Evolutionary conservation across 306 rosid species (phyloP).

Genomic region (Medicago arabica): DNA sequence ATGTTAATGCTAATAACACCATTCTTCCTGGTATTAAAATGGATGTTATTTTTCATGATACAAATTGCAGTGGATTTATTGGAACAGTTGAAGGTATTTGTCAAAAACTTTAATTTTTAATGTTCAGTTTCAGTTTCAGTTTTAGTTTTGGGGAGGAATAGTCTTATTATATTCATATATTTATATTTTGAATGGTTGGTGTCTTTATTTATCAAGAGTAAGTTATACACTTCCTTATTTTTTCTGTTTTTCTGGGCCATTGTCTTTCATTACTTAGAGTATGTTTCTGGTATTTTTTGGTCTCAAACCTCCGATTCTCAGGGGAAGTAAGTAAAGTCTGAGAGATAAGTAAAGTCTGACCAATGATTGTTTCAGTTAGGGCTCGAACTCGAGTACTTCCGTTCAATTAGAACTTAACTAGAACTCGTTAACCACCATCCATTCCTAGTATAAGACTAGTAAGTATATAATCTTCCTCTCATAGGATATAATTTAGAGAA

Average conservation of each 20-base stretch:
- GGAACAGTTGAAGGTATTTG: constrained; percentile 79
- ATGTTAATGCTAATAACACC: constrained; percentile 64
- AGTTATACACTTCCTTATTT: background rate
- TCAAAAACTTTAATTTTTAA: constrained; percentile 40
- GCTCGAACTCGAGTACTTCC: background rate
- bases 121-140: background rate
- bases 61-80: constrained; percentile 82
- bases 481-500: background rate
- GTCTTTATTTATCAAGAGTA: constrained; percentile 8
- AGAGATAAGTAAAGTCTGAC: background rate
- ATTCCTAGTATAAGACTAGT: background rate
- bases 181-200: constrained; percentile 7
- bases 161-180: background rate
- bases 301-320: background rate
- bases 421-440: background rate
- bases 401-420: background rate
- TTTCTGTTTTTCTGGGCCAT: background rate
- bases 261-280: background rate
- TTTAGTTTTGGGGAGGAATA: constrained; percentile 23
- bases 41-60: constrained; percentile 54
- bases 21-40: constrained; percentile 57
- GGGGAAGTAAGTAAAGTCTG: background rate
- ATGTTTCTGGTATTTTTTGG: background rate
- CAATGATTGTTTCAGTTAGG: background rate
- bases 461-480: background rate